phyloP scores from a whole-genome alignment of 768 basidiomycete species.

The Chlorophyllum brunneum region DNA sequence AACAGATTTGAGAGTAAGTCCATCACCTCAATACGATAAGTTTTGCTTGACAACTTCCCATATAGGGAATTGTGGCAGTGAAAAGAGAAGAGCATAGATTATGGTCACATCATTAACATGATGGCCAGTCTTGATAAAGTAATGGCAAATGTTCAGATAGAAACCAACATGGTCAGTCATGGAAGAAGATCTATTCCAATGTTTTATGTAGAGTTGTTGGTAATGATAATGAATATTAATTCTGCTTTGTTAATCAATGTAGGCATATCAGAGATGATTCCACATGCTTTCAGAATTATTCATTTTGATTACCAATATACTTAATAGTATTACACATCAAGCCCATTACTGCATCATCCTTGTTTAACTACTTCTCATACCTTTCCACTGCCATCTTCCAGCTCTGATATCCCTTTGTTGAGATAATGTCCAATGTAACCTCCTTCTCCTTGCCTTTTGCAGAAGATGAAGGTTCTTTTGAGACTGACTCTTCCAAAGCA shows the following conservation, averaged over 20 bases:
- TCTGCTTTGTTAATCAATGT: neutral
- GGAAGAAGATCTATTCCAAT: constrained; percentile 10
- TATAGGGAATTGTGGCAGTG: neutral
- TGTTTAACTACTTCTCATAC: constrained; percentile 5
- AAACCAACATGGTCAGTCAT: constrained; percentile 15
- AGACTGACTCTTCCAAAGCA: too few species aligned
- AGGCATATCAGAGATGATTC: constrained; percentile 6
- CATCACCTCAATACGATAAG: neutral
- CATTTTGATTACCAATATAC: constrained; percentile 4
- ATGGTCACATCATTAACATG: neutral
- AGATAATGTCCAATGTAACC: too few species aligned
- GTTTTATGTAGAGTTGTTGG: constrained; percentile 14
- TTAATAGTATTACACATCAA: constrained; percentile 14
- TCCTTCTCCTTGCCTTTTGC: too few species aligned
- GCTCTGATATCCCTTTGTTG: too few species aligned
- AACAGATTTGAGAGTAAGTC: neutral
- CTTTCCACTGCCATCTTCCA: constrained; percentile 1
- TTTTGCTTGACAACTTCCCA: neutral
- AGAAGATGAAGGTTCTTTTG: too few species aligned
- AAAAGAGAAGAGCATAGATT: neutral
- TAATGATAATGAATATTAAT: constrained; percentile 13
- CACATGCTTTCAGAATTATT: constrained; percentile 12
- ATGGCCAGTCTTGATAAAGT: constrained; percentile 7
- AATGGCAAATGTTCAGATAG: constrained; percentile 12
- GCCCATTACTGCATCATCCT: constrained; percentile 14